A percentile compares a stretch with the other conserved stretches of the same genome.
phyloP scores from a whole-genome alignment of 169 alveolate genomes.

The Plasmodium sp. region DNA sequence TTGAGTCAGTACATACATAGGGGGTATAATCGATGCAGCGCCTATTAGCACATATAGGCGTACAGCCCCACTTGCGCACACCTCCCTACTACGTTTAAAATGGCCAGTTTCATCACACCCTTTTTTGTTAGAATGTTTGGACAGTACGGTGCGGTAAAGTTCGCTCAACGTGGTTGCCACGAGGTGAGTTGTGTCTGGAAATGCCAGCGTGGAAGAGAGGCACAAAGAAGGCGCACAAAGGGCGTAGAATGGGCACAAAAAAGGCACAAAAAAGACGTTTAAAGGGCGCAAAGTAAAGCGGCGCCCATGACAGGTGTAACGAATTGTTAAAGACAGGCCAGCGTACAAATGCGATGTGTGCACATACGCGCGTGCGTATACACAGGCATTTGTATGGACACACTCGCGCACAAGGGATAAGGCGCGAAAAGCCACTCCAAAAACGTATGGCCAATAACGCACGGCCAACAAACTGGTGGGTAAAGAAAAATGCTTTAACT shows the following conservation, averaged over 20 bases:
- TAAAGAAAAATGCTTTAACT: slow-evolving; percentile 39
- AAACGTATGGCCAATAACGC: neutral
- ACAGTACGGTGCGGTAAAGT: neutral
- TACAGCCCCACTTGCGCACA: neutral
- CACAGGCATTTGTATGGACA: neutral
- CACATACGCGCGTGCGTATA: neutral
- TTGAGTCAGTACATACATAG: neutral
- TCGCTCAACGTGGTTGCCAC: neutral
- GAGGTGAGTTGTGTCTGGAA: neutral
- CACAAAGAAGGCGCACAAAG: neutral
- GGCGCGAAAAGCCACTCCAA: neutral
- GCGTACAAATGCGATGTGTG: neutral
- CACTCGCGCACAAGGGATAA: slow-evolving; percentile 1
- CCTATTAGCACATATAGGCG: neutral
- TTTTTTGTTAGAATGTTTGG: neutral
- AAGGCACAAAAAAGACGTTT: neutral
- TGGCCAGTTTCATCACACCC: neutral
- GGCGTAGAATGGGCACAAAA: neutral
- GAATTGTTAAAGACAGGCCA: slow-evolving; percentile 1
- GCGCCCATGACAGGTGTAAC: neutral
- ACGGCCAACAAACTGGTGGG: neutral
- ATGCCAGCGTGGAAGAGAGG: neutral
- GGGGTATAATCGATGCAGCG: neutral
- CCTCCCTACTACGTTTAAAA: neutral
- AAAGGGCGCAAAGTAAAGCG: neutral